Base-by-base conservation (phyloP, 1,139 yeast genomes). In the Scheffersomyces quercinus region DNA sequence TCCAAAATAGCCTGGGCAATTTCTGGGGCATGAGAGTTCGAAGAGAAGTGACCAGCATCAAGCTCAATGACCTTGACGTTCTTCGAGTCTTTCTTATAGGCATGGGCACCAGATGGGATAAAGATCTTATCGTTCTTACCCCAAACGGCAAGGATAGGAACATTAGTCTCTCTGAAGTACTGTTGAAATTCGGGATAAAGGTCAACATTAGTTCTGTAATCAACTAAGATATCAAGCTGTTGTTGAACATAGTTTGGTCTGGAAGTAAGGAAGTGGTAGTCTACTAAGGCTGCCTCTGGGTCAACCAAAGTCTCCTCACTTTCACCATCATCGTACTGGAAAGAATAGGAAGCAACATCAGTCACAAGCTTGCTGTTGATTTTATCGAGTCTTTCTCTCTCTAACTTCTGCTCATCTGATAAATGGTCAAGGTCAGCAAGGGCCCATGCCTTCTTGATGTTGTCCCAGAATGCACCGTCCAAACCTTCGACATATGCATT, bases 401-500 rank as follows among this genome's bases (percentile, higher is more conserved):
- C 31, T 5, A 32, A 14, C 11, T 39, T 10, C 6, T 40, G 20
- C 13, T 29, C 42, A 29, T 33, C 16, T n/a, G 36, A 11, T 9
- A 24, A 16, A 5, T 35, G 34, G 1, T 37, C 36, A 5, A 35
- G 39, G 15, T 57, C 51, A 4, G 48, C 49, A 3, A 55, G 49
- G 13, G 46, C 48, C 77, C 77, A 72, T 38, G 52, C 64, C 29
- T 54, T 47, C 43, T 52, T 51, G 20, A 70, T 38, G 5, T 72
- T 68, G 11, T 47, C 63, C 77, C 77, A 72, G 49, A 71, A 70
- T 11, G 47, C 47, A 28, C 54, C 56, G 26, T 53, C 64, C 11
- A 72, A 42, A 4, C 77, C 77, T 42, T 68, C 75, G 5, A 52
- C 67, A 45, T 73, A 73, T 13, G 76, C 74, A 53, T 71, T 73